phyloP scores from a whole-genome alignment of 192 early-diverging fungal species.

The Coemansia reversa region DNA sequence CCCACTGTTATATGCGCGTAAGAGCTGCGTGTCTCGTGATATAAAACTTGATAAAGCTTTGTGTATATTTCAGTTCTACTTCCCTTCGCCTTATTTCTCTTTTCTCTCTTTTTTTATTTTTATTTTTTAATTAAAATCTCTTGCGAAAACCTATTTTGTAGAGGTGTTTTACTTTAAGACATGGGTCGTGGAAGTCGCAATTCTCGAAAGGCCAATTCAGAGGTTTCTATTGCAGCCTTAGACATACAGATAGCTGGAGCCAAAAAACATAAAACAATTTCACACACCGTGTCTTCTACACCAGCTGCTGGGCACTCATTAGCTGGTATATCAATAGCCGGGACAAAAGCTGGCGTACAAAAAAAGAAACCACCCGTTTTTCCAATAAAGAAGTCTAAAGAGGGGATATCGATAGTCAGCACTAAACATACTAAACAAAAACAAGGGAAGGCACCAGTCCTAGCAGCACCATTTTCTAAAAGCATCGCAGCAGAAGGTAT shows the following conservation, averaged over 20 bases:
- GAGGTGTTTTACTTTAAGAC: neutral
- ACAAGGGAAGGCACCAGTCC: neutral
- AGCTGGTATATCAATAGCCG: neutral
- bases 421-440: neutral
- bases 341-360: neutral
- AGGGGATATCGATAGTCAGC: neutral
- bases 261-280: neutral
- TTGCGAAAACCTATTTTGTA: neutral
- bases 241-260: slow-evolving; percentile 4
- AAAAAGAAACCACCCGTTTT: neutral
- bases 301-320: neutral
- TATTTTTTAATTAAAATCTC: neutral
- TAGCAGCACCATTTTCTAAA: neutral
- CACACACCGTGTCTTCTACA: neutral
- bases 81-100: no score
- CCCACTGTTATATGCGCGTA: no score
- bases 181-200: neutral
- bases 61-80: no score
- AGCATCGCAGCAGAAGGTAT: neutral
- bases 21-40: no score
- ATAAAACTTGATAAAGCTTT: no score
- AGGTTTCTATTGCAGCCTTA: neutral
- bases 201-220: neutral
- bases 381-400: neutral
- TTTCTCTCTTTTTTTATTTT: no score